phyloP scores from a whole-genome alignment of 768 basidiomycete species.

The Rossbeevera mucosa region DNA sequence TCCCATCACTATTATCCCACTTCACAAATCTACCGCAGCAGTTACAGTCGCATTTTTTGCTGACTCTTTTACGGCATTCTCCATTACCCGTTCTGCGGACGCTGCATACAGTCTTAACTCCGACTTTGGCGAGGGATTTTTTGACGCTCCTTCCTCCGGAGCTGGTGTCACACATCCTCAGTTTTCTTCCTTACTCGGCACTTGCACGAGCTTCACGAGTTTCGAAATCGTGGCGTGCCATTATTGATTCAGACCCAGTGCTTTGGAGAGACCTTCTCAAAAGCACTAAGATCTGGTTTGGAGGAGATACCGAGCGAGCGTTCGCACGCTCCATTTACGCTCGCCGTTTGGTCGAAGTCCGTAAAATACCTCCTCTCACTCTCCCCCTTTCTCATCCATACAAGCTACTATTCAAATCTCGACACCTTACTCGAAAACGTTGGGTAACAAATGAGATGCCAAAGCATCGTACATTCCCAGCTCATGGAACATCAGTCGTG shows the following conservation, averaged over 20 bases:
- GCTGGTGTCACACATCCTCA: conserved; percentile 83
- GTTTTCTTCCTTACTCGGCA: conserved; percentile 75
- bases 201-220: conserved; percentile 87
- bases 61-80: conserved; percentile 88
- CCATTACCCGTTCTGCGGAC: conserved; percentile 88
- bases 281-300: conserved; percentile 84
- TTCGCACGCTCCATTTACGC: conserved; percentile 71
- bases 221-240: conserved; percentile 83
- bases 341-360: conserved; percentile 45
- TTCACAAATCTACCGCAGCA: conserved; percentile 76
- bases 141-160: conserved; percentile 89
- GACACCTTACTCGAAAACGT: conserved; percentile 71
- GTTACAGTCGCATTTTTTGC: conserved; percentile 89
- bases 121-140: conserved; percentile 92
- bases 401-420: conserved; percentile 90
- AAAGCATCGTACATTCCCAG: conserved; percentile 77
- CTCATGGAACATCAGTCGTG: conserved; percentile 87
- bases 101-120: conserved; percentile 81
- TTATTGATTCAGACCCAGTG: conserved; percentile 85
- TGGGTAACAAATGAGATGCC: conserved; percentile 75
- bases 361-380: conserved; percentile 37
- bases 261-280: conserved; percentile 88
- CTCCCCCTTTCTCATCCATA: conserved; percentile 80
- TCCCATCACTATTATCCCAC: conserved; percentile 77
- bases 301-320: conserved; percentile 74